phyloP scores from a whole-genome alignment of 345 rosid species.

The Gossypium mustelinum region DNA sequence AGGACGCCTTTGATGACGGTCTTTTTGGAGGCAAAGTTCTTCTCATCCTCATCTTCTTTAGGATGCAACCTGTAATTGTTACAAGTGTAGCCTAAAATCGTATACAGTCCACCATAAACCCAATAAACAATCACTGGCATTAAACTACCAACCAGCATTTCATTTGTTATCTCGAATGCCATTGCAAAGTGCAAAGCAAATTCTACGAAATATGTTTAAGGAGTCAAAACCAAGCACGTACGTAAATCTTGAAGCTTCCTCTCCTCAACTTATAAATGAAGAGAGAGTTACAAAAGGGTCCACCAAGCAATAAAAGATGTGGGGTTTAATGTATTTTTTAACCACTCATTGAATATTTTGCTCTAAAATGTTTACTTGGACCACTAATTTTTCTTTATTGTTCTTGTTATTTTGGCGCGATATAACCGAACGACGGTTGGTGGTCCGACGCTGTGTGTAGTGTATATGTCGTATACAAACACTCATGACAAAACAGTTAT shows the following conservation, averaged over 20 bases:
- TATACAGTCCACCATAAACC: slow-evolving; percentile 74
- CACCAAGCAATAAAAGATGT: not conserved
- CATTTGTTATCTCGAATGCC: slow-evolving; percentile 44
- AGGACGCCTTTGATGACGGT: slow-evolving; percentile 80
- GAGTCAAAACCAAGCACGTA: not conserved
- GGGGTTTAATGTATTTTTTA: not conserved
- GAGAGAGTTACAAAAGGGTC: not conserved
- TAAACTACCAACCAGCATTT: slow-evolving; percentile 58
- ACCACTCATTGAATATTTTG: not conserved
- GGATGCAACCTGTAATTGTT: slow-evolving; percentile 76
- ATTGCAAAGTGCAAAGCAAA: not conserved
- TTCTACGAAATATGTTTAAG: not conserved
- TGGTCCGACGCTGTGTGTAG: not conserved
- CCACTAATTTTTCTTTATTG: not conserved
- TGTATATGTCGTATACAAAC: not conserved
- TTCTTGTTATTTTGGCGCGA: no score
- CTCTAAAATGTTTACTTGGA: not conserved
- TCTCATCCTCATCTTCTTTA: slow-evolving; percentile 67
- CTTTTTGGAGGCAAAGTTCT: slow-evolving; percentile 68
- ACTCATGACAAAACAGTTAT: not conserved
- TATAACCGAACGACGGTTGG: not conserved
- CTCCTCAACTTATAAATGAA: not conserved
- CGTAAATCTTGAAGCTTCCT: not conserved
- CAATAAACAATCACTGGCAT: slow-evolving; percentile 75
- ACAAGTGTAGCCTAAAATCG: slow-evolving; percentile 36